Conservation (phyloP, 208 protist species). For the Leishmania turanica region DNA sequence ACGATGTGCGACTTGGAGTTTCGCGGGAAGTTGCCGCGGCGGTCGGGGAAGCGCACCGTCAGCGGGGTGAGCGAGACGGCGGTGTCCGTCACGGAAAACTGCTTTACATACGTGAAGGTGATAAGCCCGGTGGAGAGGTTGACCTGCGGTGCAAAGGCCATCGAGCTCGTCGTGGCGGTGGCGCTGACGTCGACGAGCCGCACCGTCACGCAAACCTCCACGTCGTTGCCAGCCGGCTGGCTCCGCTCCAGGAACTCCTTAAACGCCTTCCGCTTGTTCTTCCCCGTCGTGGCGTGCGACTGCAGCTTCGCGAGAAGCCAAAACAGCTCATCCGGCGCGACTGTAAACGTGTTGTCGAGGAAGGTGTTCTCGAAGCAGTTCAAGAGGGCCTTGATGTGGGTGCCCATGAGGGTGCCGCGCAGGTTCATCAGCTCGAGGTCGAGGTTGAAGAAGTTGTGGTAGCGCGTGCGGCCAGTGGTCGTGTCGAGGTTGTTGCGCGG, state of each 20-base stretch:
- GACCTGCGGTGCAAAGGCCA: conserved; percentile 28
- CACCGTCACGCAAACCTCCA: conserved; percentile 66
- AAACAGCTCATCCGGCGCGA: conserved; percentile 81
- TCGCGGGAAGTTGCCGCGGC: conserved; percentile 16
- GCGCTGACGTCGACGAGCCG: conserved; percentile 57
- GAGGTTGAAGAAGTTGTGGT: conserved; percentile 70
- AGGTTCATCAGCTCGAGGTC: conserved; percentile 66
- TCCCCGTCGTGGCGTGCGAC: conserved; percentile 63
- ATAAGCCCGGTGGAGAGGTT: conserved; percentile 52
- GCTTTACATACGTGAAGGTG: conserved; percentile 71
- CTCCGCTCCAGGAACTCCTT: conserved; percentile 67
- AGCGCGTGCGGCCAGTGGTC: conserved; percentile 49
- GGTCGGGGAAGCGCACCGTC: conserved; percentile 39
- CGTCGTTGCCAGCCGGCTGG: conserved; percentile 62
- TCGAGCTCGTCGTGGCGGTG: conserved; percentile 30
- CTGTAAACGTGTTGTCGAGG: conserved; percentile 57
- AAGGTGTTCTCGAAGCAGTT: conserved; percentile 75
- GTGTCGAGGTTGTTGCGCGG: conserved; percentile 51
- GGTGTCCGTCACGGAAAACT: conserved; percentile 64
- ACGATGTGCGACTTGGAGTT: conserved; percentile 41
- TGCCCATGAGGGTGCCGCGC: conserved; percentile 58
- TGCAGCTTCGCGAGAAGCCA: conserved; percentile 85
- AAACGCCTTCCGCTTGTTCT: conserved; percentile 81
- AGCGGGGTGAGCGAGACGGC: conserved; percentile 62
- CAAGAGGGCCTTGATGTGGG: conserved; percentile 72